Percentiles rank a stretch among this genome's conserved stretches.
These are phyloP conservation scores for Cercospora citrullina DNA, from an alignment of 2,329 filamentous ascomycete genomes.

Conservation along the genomic window DNA sequence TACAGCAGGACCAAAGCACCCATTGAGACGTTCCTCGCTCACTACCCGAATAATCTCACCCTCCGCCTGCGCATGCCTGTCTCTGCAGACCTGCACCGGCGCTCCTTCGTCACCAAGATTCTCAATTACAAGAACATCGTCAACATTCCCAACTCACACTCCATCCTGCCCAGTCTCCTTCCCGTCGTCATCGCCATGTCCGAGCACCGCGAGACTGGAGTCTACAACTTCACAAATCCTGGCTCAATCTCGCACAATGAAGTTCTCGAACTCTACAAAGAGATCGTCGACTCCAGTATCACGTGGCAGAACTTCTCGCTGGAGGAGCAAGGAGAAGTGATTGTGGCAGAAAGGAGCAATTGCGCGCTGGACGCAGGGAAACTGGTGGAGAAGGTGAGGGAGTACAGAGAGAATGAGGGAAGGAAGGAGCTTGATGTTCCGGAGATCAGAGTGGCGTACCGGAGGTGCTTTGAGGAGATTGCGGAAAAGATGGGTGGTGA, in stretches of 20 bases:
- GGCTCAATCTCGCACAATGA: conserved; percentile 72
- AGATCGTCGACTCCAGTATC: conserved; percentile 62
- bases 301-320: conserved; percentile 66
- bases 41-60: conserved; percentile 63
- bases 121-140: conserved; percentile 64
- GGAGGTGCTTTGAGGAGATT: conserved; percentile 64
- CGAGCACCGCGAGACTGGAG: conserved; percentile 61
- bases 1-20: conserved; percentile 67
- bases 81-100: conserved; percentile 64
- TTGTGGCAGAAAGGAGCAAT: conserved; percentile 67
- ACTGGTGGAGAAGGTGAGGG: conserved; percentile 59
- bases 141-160: conserved; percentile 68
- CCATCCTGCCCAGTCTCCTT: conserved; percentile 64
- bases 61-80: conserved; percentile 70
- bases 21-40: conserved; percentile 65
- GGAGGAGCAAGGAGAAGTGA: conserved; percentile 66
- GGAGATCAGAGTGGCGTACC: conserved; percentile 63
- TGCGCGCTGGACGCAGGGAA: conserved; percentile 64
- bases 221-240: conserved; percentile 72
- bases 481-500: conserved; percentile 11
- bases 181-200: conserved; percentile 62
- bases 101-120: conserved; percentile 71
- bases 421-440: conserved; percentile 54
- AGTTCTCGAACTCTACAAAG: conserved; percentile 62
- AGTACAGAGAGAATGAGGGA: conserved; percentile 46